Conservation (phyloP, 176 grass and related monocot genomes). For the Coix lacrymajobi region DNA sequence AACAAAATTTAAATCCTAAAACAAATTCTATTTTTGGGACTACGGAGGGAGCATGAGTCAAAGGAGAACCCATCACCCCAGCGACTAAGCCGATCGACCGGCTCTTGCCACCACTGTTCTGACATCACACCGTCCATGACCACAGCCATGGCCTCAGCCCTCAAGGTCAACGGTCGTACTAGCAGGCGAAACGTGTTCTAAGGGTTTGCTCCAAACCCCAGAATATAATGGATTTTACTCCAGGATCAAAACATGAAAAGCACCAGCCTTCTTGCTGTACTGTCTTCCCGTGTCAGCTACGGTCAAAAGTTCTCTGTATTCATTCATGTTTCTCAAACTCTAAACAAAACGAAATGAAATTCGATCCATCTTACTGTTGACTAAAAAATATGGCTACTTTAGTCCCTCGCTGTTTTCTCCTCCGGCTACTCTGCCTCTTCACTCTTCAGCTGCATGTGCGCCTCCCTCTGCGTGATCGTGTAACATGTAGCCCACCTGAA, state of each 20-base stretch:
- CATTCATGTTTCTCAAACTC: background rate
- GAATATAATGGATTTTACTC: background rate
- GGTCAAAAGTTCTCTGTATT: background rate
- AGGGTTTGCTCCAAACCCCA: background rate
- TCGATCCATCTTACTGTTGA: background rate
- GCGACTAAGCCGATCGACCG: no score
- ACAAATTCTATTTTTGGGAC: no score
- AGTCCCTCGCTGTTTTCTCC: constrained; percentile 20
- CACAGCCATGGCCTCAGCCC: no score
- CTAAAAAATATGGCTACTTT: background rate
- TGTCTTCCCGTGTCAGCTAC: background rate
- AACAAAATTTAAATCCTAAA: no score
- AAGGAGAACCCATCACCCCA: no score
- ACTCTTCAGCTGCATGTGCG: background rate
- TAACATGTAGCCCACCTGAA: constrained; percentile 64
- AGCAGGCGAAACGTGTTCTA: background rate
- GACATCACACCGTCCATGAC: no score
- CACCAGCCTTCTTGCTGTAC: background rate
- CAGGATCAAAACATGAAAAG: background rate
- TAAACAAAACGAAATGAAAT: background rate
- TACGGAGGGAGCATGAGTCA: no score
- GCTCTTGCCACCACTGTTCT: no score
- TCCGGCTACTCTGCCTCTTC: constrained; percentile 11
- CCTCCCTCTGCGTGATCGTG: constrained; percentile 38
- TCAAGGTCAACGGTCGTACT: background rate